Conservation (phyloP, 2,329 filamentous ascomycete genomes). For the Hymenoscyphus salicellus region DNA sequence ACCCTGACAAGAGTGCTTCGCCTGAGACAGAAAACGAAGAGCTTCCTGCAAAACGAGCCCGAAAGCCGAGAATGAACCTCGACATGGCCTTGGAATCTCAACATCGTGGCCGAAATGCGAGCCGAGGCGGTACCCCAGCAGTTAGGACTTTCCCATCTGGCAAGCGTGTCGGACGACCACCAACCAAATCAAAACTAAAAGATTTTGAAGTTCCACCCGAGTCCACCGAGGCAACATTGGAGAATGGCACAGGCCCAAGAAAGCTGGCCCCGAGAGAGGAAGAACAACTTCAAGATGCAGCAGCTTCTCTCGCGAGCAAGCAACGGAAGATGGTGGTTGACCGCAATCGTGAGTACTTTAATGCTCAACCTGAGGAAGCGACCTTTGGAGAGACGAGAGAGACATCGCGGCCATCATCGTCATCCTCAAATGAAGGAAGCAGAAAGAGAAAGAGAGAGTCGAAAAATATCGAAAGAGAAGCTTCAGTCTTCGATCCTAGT, state of each 20-base stretch:
- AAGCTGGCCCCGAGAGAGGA: slow-evolving; percentile 26
- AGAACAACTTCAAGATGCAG: slow-evolving; percentile 28
- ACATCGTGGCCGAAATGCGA: slow-evolving; percentile 17
- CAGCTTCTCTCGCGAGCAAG: slow-evolving; percentile 27
- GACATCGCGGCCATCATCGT: slow-evolving; percentile 13
- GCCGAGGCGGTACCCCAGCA: slow-evolving; percentile 24
- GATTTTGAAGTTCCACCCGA: slow-evolving; percentile 25
- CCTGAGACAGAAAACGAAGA: slow-evolving; percentile 29
- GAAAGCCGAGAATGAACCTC: slow-evolving; percentile 25
- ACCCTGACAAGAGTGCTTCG: slow-evolving; percentile 23
- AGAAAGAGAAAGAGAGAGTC: slow-evolving; percentile 13
- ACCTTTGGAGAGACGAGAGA: slow-evolving; percentile 6
- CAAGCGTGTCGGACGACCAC: slow-evolving; percentile 35
- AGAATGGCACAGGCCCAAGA: slow-evolving; percentile 16
- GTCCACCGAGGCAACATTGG: slow-evolving; percentile 16
- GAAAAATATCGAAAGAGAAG: slow-evolving; percentile 6
- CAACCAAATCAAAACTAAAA: slow-evolving; percentile 32
- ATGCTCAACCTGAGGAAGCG: slow-evolving; percentile 1
- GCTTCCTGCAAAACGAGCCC: slow-evolving; percentile 30
- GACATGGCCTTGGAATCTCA: slow-evolving; percentile 22
- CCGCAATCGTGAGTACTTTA: background rate
- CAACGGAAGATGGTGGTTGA: slow-evolving; percentile 9
- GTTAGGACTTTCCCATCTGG: slow-evolving; percentile 32
- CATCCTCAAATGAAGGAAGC: slow-evolving; percentile 4
- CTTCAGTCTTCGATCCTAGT: background rate